Evolutionary conservation across 1,284 basidiomycete genomes (phyloP), one percentile per base, ranked within the genome.

Genomic region (Ustilago nuda): DNA sequence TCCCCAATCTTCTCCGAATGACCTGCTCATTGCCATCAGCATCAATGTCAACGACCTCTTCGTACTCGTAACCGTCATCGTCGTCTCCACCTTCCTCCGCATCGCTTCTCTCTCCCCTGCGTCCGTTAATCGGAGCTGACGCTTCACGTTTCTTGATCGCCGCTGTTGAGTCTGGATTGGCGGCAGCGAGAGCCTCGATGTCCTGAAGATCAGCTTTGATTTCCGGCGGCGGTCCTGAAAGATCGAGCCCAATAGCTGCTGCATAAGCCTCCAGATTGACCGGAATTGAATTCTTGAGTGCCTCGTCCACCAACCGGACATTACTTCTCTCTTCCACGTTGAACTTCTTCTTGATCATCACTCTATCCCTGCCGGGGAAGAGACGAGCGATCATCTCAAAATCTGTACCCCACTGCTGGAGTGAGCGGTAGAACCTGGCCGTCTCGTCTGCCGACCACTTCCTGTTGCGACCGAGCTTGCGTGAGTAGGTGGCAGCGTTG

Each of bases 271-370:
- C 77, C 51, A 85, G 73, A 54, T 84, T 79, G 50, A 85, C 77
- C 2, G 80, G 70, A 13, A 84, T 43, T 35, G 78, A 71, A 35
- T 80, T 82, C 51, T 57, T 63, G 41, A 85, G 79, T 15, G 84
- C 84, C 27, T 65, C 74, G 54, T 83, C 80, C 8, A 85, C 57
- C 45, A 77, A 61, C 52, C 71, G 61, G 7, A 91, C 89, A 82
- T 94, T 91, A 80, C 89, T 90, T 86, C 90, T 92, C 84, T 95
- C 94, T 85, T 95, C 94, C 0, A 90, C 89, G 79, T 92, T 94
- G 88, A 94, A 95, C 85, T 96, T 96, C 81, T 92, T 92, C 87
- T 94, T 94, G 86, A 94, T 94, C 52, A 93, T 91, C 78, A 92
- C 92, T 17, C 94, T 89, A 81, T 93, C 92, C n/a, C 94, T 91